A percentile compares a stretch with the other conserved stretches of the same genome.
Evolutionary conservation across 1,139 yeast species (phyloP).

Genomic region (Spathaspora sp.): DNA sequence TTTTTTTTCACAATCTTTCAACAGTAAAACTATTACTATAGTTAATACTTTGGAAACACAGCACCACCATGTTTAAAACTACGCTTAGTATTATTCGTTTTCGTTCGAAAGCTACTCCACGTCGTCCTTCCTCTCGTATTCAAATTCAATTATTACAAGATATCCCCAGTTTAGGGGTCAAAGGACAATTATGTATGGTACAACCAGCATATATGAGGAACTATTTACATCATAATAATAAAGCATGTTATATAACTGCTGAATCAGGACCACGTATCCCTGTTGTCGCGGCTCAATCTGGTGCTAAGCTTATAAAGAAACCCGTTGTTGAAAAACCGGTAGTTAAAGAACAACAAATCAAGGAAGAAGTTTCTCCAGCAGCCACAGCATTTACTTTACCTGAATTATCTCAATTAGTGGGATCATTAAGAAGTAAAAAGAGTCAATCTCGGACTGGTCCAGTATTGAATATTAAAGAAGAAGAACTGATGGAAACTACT

Average conservation of each 20-base stretch:
- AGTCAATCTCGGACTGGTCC: background rate
- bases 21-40: background rate
- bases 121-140: conserved; percentile 16
- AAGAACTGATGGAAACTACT: conserved; percentile 10
- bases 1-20: background rate
- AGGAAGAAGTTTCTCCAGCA: conserved; percentile 8
- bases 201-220: conserved; percentile 82
- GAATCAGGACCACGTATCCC: conserved; percentile 61
- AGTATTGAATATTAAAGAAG: conserved; percentile 6
- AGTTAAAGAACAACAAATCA: conserved; percentile 8
- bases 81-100: conserved; percentile 3
- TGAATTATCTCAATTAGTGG: conserved; percentile 40
- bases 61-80: conserved; percentile 1
- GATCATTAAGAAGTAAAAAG: conserved; percentile 19
- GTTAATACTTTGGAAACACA: background rate
- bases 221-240: conserved; percentile 64
- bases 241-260: conserved; percentile 66
- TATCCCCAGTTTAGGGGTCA: conserved; percentile 57
- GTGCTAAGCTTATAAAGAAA: conserved; percentile 12
- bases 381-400: conserved; percentile 34
- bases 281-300: conserved; percentile 35
- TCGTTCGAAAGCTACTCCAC: background rate
- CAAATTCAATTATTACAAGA: conserved; percentile 73
- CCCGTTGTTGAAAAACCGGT: conserved; percentile 11
- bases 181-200: conserved; percentile 62